Evolutionary conservation across 2,329 filamentous ascomycete genomes (phyloP).

Genomic region (Cercospora berteroae): DNA sequence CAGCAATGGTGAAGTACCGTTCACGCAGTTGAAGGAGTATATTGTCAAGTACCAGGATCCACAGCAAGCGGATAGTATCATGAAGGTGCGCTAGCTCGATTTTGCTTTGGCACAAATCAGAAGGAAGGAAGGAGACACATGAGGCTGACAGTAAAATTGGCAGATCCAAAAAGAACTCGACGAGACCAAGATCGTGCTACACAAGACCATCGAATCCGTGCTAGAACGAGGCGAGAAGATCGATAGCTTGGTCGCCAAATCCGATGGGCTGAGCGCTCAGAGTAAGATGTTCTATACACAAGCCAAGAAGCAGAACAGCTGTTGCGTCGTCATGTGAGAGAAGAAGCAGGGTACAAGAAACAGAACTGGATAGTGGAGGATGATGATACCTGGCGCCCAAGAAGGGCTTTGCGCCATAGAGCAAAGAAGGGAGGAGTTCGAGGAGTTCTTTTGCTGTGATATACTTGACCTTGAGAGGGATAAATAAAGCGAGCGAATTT

Average conservation of each 20-base stretch:
- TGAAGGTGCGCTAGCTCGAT: constrained; percentile 33
- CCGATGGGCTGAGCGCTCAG: constrained; percentile 81
- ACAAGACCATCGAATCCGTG: constrained; percentile 91
- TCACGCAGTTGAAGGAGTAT: constrained; percentile 79
- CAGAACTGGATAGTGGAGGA: not conserved
- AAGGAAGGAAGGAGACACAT: not conserved
- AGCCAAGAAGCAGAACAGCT: constrained; percentile 63
- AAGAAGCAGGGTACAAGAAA: not conserved
- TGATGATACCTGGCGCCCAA: constrained; percentile 2
- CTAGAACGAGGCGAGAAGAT: constrained; percentile 97
- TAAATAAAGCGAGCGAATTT: not conserved
- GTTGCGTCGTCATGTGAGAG: constrained; percentile 55
- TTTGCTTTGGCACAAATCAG: not conserved
- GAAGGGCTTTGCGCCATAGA: not conserved
- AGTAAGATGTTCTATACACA: constrained; percentile 96
- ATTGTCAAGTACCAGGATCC: constrained; percentile 80
- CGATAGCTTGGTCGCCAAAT: constrained; percentile 89
- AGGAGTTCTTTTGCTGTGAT: not conserved
- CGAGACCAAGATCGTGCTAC: constrained; percentile 93
- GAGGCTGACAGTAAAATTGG: constrained; percentile 50
- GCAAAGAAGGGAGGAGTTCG: not conserved
- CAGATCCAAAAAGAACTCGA: constrained; percentile 91
- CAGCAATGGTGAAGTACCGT: constrained; percentile 48
- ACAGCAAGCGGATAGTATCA: constrained; percentile 80
- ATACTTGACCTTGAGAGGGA: not conserved